A percentile compares a stretch with the other conserved stretches of the same genome.
Evolutionary conservation across 2,329 filamentous ascomycete genomes (phyloP).

Genomic region (Phaeosphaeria sp.): DNA sequence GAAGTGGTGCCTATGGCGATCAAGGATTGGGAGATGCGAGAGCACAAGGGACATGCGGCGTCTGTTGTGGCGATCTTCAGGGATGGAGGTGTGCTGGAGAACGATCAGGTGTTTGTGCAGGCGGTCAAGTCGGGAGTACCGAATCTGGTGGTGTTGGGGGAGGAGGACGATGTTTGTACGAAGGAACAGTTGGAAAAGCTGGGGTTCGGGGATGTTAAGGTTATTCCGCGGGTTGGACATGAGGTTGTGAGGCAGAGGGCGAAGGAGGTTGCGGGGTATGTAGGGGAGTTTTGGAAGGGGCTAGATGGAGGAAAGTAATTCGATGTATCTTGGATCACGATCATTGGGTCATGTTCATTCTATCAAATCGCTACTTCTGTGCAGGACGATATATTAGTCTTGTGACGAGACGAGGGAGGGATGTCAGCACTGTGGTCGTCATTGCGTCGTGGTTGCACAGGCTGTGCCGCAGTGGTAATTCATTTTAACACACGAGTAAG

Average conservation of each 20-base stretch:
- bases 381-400: too few relatives aligned
- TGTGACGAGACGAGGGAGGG: too few relatives aligned
- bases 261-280: constrained; percentile 44
- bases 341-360: too few relatives aligned
- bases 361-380: too few relatives aligned
- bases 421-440: too few relatives aligned
- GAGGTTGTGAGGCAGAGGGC: constrained; percentile 49
- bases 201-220: constrained; percentile 46
- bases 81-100: constrained; percentile 55
- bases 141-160: constrained; percentile 46
- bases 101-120: constrained; percentile 40
- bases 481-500: too few relatives aligned
- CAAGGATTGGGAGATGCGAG: constrained; percentile 55
- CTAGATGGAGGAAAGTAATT: neutral
- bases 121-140: constrained; percentile 34
- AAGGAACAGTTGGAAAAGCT: constrained; percentile 39
- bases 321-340: neutral
- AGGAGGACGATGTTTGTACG: constrained; percentile 45
- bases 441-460: neutral
- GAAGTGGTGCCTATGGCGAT: constrained; percentile 58
- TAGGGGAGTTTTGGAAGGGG: constrained; percentile 40
- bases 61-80: constrained; percentile 38
- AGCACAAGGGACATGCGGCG: constrained; percentile 44
- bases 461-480: neutral
- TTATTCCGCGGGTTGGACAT: constrained; percentile 51